A percentile compares a stretch with the other conserved stretches of the same genome.
Conservation (phyloP, 306 rosid genomes). For the Acacia melanoxylon region DNA sequence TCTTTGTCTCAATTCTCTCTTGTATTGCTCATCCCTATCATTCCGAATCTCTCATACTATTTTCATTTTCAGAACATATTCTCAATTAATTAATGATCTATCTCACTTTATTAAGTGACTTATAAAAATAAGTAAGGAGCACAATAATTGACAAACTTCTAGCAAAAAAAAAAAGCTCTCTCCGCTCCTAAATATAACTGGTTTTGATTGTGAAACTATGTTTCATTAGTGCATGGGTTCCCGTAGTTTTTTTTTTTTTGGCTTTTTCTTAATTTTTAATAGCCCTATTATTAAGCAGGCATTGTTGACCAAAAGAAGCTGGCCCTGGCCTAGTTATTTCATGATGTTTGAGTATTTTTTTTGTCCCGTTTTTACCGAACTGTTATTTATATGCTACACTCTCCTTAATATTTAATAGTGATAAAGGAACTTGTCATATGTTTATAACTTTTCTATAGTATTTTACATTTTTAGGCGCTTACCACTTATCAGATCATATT, state of each 20-base stretch:
- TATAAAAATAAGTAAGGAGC: no score
- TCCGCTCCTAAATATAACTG: no score
- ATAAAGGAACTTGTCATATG: conserved; percentile 16
- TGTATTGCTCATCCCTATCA: no score
- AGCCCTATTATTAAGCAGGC: not conserved
- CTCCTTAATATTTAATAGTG: conserved; percentile 19
- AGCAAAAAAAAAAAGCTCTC: no score
- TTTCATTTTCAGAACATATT: no score
- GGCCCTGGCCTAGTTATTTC: conserved; percentile 1
- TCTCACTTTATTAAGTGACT: no score
- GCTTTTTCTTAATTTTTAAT: not conserved
- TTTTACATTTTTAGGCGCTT: conserved; percentile 55
- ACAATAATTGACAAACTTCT: no score
- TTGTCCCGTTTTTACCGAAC: not conserved
- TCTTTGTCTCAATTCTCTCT: no score
- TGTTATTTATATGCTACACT: not conserved
- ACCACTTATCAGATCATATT: conserved; percentile 74
- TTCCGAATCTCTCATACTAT: no score
- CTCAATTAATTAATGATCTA: no score
- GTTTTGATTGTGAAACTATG: conserved; percentile 19
- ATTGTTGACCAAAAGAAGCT: conserved; percentile 10
- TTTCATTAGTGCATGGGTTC: conserved; percentile 14
- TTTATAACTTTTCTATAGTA: conserved; percentile 10
- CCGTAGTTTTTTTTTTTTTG: conserved; percentile 1
- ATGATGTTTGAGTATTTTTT: not conserved